Evolutionary conservation across 257 asterid genomes (phyloP), one percentile per base, ranked within the genome.

Genomic region (Rauvolfia tetraphylla): DNA sequence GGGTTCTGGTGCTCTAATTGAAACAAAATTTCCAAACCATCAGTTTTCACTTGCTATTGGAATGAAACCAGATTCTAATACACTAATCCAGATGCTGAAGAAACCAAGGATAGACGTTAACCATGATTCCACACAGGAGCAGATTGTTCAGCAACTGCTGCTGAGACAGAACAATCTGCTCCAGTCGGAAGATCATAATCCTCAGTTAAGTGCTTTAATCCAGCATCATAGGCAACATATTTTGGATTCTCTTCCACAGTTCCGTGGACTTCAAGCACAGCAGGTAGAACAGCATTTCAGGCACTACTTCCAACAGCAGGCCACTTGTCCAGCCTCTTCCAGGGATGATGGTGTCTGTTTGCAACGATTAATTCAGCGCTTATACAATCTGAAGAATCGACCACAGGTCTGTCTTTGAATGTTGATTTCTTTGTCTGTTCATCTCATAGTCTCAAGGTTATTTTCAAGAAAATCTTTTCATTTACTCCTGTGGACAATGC

Each of bases 301-400:
- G 71, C 74, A 76, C 73, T 71, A 68, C 56, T 42, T 81, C 73
- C 85, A 71, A 48, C 84, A 80, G 54, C 84, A 53, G 72, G 83
- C 70, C 56, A 76, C 68, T 76, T 79, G 72, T 23, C 87, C 78
- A 57, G 68, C 68, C 65, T 67, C 82, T 51, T 71, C 74, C 38
- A 42, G 71, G 59, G 92, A 79, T 34, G 87, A 76, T 54, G 83
- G 80, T 76, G 75, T 81, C 36, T 90, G 89, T 79, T 84, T 86
- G 38, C 79, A 73, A 44, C 81, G 88, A 57, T 75, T 89, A 62
- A 86, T 46, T 80, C 88, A 86, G 80, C 85, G 80, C 62, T 75
- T 86, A 3, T 61, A 69, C 78, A 82, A 81, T 81, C 78, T 88
- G 59, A 80, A 84, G 73, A 82, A 85, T 73, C 83, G 82, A 74